Evolutionary conservation across 108 stramenopile species (phyloP).

Genomic region (Parietichytrium sp.): DNA sequence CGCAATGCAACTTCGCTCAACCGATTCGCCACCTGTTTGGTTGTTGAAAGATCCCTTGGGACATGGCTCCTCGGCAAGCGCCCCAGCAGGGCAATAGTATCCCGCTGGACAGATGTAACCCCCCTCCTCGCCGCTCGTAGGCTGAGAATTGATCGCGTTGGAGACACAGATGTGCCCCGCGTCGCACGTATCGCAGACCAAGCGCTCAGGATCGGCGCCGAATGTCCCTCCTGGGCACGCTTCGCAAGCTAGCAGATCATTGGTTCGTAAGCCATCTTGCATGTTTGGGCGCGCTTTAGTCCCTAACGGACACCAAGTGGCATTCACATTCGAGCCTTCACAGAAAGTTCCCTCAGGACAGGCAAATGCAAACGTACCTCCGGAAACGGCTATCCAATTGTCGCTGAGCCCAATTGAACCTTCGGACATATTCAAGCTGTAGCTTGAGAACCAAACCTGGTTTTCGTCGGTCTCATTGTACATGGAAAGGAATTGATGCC

Average conservation of each 20-base stretch:
- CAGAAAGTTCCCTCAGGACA: constrained; percentile 33
- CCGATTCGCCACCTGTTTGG: constrained; percentile 1
- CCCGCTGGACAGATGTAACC: constrained; percentile 56
- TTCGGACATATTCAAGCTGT: no score
- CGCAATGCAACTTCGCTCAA: background rate
- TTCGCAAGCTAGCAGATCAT: constrained; percentile 39
- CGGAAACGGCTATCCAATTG: constrained; percentile 23
- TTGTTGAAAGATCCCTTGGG: constrained; percentile 51
- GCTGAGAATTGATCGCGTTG: constrained; percentile 7
- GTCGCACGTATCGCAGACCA: constrained; percentile 50
- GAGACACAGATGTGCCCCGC: constrained; percentile 60
- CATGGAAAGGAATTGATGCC: background rate
- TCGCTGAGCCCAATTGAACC: no score
- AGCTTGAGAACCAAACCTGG: no score
- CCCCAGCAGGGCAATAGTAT: constrained; percentile 54
- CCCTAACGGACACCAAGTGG: background rate
- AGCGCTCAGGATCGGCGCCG: constrained; percentile 52
- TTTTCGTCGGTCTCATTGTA: background rate
- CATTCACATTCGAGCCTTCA: background rate
- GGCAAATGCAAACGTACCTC: background rate
- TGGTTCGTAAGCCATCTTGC: no score
- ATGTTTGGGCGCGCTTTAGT: no score
- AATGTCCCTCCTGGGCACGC: constrained; percentile 52
- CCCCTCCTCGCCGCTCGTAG: background rate
- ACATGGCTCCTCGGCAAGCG: constrained; percentile 41